Evolutionary conservation across 2,329 filamentous ascomycete species (phyloP).

Genomic region (Botrytis paeoniae): DNA sequence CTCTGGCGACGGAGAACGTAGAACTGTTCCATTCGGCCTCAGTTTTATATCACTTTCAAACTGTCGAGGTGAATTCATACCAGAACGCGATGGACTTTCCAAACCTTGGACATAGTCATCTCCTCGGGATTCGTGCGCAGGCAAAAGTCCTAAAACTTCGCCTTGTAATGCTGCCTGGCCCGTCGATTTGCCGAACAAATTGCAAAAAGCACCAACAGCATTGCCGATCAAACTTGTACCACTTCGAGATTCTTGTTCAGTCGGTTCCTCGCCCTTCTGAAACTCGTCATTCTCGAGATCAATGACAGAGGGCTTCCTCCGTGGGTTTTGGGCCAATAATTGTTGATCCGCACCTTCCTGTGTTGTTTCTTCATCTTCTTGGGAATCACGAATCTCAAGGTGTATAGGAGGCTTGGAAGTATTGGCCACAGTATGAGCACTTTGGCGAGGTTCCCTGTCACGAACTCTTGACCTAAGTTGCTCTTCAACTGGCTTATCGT

Average conservation of each 20-base stretch:
- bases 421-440: background rate
- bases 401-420: background rate
- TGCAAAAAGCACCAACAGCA: background rate
- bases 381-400: conserved; percentile 4
- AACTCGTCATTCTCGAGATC: background rate
- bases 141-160: no score
- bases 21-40: background rate
- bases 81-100: background rate
- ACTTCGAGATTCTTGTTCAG: background rate
- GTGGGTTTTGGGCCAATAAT: background rate
- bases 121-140: background rate
- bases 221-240: background rate
- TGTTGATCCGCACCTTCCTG: background rate
- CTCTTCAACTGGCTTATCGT: background rate
- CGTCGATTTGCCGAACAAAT: background rate
- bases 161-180: background rate
- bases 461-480: background rate
- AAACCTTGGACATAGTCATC: background rate
- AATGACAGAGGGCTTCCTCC: background rate
- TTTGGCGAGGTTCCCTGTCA: background rate
- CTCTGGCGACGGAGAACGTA: background rate
- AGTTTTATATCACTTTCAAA: background rate
- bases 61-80: background rate
- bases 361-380: background rate
- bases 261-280: background rate